phyloP scores from a whole-genome alignment of 2,329 filamentous ascomycete species.

The Allantophomopsis cytisporea region DNA sequence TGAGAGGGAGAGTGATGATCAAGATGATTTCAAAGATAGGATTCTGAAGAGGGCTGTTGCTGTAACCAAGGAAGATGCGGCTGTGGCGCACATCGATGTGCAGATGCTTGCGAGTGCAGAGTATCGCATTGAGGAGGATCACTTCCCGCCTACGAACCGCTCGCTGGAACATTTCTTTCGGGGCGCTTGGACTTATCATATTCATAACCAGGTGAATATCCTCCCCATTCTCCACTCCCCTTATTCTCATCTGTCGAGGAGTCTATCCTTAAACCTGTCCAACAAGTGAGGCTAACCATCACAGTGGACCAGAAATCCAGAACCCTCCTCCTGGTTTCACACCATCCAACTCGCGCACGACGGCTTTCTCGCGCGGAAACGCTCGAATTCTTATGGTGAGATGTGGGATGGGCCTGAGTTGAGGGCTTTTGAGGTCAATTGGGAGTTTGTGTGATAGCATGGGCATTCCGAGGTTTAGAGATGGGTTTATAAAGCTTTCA shows the following conservation, averaged over 20 bases:
- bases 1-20: slow-evolving; percentile 2
- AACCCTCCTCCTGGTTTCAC: slow-evolving; percentile 40
- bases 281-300: no score
- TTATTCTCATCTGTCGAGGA: no score
- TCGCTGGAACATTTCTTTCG: slow-evolving; percentile 41
- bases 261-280: no score
- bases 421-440: slow-evolving; percentile 32
- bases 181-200: slow-evolving; percentile 41
- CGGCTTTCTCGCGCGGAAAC: slow-evolving; percentile 33
- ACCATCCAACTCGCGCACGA: slow-evolving; percentile 38
- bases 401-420: slow-evolving; percentile 33
- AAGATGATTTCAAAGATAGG: slow-evolving; percentile 8
- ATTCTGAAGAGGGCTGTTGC: no score
- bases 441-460: slow-evolving; percentile 28
- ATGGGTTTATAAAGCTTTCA: no score
- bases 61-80: slow-evolving; percentile 1
- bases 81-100: slow-evolving; percentile 9
- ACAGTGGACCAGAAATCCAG: slow-evolving; percentile 39
- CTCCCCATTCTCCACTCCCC: no score
- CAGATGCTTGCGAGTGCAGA: slow-evolving; percentile 19
- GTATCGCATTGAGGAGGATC: slow-evolving; percentile 33
- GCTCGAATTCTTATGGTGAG: slow-evolving; percentile 38
- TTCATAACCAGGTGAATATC: slow-evolving; percentile 37
- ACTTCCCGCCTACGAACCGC: slow-evolving; percentile 39
- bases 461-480: no score